Conservation (phyloP, 176 grass and related monocot species). For the Guadua angustifolia region DNA sequence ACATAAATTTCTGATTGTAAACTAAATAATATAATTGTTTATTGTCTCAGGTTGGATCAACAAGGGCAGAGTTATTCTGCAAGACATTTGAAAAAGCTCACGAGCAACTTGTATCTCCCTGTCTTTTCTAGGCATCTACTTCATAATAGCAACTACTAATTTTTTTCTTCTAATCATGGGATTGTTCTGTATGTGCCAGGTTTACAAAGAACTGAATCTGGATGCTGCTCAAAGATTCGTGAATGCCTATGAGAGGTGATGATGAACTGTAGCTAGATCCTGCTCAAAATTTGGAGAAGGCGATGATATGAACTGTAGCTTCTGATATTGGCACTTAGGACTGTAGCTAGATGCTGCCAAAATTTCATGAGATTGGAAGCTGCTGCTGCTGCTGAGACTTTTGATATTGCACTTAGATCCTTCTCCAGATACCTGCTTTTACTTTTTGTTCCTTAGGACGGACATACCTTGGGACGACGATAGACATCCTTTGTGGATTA, state of each 20-base stretch:
- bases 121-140: background rate
- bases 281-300: too few species aligned
- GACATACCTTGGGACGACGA: background rate
- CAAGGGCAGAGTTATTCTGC: constrained; percentile 71
- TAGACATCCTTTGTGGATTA: background rate
- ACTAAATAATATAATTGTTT: background rate
- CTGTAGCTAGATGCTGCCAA: background rate
- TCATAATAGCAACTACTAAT: background rate
- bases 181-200: constrained; percentile 51
- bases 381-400: constrained; percentile 8
- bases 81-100: constrained; percentile 75
- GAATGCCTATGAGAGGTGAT: constrained; percentile 49
- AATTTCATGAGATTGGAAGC: too few species aligned
- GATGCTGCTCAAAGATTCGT: constrained; percentile 72
- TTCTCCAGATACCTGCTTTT: background rate
- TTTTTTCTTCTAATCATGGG: background rate
- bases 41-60: constrained; percentile 63
- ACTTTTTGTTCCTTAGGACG: background rate
- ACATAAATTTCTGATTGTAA: background rate
- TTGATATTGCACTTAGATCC: background rate
- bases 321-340: too few species aligned
- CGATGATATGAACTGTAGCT: too few species aligned
- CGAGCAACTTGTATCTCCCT: constrained; percentile 67
- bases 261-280: constrained; percentile 13
- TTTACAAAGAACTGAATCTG: constrained; percentile 79